A percentile compares a stretch with the other conserved stretches of the same genome.
Conservation (phyloP, 2,329 filamentous ascomycete species). For the Colletotrichum musicola region DNA sequence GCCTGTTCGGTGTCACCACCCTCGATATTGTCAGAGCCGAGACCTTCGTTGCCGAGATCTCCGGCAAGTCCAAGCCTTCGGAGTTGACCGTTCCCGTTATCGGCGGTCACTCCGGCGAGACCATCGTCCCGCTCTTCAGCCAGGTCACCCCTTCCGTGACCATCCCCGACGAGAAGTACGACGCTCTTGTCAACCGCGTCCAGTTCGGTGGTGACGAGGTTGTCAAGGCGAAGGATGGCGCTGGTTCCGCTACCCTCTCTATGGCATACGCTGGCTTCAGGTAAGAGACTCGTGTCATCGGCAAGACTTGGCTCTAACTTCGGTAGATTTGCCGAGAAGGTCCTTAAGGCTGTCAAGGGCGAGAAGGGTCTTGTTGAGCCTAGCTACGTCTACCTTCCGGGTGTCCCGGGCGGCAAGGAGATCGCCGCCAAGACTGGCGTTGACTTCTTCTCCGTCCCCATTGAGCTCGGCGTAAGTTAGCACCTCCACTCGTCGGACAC, state of each 20-base stretch:
- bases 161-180: slow-evolving; percentile 91
- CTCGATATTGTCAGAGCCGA: slow-evolving; percentile 98
- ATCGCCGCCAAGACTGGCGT: slow-evolving; percentile 85
- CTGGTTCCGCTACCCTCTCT: slow-evolving; percentile 89
- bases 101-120: slow-evolving; percentile 97
- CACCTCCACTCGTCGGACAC: neutral
- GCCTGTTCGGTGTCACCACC: slow-evolving; percentile 97
- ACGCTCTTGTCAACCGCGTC: slow-evolving; percentile 91
- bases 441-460: slow-evolving; percentile 96
- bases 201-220: slow-evolving; percentile 99
- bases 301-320: slow-evolving; percentile 39
- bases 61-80: slow-evolving; percentile 84
- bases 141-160: slow-evolving; percentile 83
- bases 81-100: slow-evolving; percentile 91
- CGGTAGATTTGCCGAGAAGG: slow-evolving; percentile 88
- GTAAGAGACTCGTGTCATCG: slow-evolving; percentile 58
- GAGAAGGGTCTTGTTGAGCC: slow-evolving; percentile 95
- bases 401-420: slow-evolving; percentile 87
- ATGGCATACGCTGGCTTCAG: slow-evolving; percentile 97
- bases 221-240: slow-evolving; percentile 93
- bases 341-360: slow-evolving; percentile 88
- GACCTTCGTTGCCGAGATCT: slow-evolving; percentile 91
- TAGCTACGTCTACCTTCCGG: slow-evolving; percentile 94
- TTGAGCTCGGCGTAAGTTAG: slow-evolving; percentile 90
- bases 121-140: slow-evolving; percentile 98